A percentile compares a stretch with the other conserved stretches of the same genome.
phyloP scores from a whole-genome alignment of 805 yeast species.

The Saturnispora ahearnii region DNA sequence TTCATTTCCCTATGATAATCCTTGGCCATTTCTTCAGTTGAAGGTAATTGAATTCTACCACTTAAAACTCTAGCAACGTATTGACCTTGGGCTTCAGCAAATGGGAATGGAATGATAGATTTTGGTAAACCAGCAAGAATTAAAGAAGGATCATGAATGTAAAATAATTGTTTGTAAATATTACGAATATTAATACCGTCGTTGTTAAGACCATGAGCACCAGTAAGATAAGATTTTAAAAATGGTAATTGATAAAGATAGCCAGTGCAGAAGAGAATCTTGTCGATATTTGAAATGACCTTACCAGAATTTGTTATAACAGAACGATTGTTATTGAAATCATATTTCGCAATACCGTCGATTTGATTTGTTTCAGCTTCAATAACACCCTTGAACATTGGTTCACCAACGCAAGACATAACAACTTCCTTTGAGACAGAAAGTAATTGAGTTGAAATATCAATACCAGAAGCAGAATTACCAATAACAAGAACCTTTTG shows the following conservation, averaged over 20 bases:
- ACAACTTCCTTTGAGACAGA: constrained; percentile 24
- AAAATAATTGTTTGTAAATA: constrained; percentile 39
- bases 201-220: constrained; percentile 21
- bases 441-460: constrained; percentile 31
- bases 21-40: constrained; percentile 28
- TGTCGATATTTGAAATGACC: constrained; percentile 39
- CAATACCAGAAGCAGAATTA: constrained; percentile 67
- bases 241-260: constrained; percentile 61
- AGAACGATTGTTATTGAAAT: constrained; percentile 21
- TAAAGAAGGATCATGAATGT: constrained; percentile 37
- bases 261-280: constrained; percentile 65
- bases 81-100: constrained; percentile 41
- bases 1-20: constrained; percentile 29
- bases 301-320: constrained; percentile 44
- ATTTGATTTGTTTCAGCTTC: constrained; percentile 21
- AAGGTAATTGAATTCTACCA: constrained; percentile 36
- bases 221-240: constrained; percentile 30
- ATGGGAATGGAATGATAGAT: constrained; percentile 42
- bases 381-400: constrained; percentile 23
- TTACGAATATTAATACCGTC: constrained; percentile 32
- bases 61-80: constrained; percentile 33
- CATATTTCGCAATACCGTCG: constrained; percentile 21
- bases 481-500: constrained; percentile 30
- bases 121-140: constrained; percentile 35
- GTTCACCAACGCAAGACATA: constrained; percentile 24